Conservation (phyloP, 345 rosid genomes). For the Erucastrum elatum region DNA sequence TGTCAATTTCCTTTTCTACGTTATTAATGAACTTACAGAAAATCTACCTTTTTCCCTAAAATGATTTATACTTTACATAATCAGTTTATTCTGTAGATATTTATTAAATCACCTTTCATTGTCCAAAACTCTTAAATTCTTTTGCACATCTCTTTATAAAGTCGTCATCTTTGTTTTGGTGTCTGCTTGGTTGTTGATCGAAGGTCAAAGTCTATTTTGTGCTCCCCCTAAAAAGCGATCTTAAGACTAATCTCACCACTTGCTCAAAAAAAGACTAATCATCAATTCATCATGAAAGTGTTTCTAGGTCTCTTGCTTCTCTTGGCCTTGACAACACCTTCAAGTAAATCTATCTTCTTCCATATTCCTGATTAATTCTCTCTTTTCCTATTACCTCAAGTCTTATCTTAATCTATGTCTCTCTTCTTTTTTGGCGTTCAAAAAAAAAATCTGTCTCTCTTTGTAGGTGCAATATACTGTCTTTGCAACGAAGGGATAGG, state of each 20-base stretch:
- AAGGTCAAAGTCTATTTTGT: constrained; percentile 25
- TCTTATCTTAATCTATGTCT: too few relatives aligned
- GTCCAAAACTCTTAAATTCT: background rate
- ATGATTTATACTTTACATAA: background rate
- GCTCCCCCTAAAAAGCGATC: constrained; percentile 17
- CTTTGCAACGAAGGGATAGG: background rate
- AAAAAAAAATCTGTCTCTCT: too few relatives aligned
- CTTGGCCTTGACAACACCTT: constrained; percentile 57
- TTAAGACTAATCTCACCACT: constrained; percentile 11
- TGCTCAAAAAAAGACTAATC: too few relatives aligned
- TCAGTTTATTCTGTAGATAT: constrained; percentile 6
- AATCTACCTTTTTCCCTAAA: background rate
- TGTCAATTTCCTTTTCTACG: constrained; percentile 23
- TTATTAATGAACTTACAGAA: background rate
- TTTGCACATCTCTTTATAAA: constrained; percentile 14
- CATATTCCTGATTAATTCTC: background rate
- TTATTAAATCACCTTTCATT: constrained; percentile 11
- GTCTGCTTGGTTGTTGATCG: constrained; percentile 7
- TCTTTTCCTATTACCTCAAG: background rate
- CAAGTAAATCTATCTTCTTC: constrained; percentile 56
- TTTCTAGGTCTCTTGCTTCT: constrained; percentile 51
- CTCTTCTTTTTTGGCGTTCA: too few relatives aligned
- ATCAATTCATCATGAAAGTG: constrained; percentile 52
- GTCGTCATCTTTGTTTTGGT: constrained; percentile 29
- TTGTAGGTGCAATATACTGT: background rate